phyloP scores from a whole-genome alignment of 495 filamentous ascomycete genomes.

The Aspergillus conjunctus region DNA sequence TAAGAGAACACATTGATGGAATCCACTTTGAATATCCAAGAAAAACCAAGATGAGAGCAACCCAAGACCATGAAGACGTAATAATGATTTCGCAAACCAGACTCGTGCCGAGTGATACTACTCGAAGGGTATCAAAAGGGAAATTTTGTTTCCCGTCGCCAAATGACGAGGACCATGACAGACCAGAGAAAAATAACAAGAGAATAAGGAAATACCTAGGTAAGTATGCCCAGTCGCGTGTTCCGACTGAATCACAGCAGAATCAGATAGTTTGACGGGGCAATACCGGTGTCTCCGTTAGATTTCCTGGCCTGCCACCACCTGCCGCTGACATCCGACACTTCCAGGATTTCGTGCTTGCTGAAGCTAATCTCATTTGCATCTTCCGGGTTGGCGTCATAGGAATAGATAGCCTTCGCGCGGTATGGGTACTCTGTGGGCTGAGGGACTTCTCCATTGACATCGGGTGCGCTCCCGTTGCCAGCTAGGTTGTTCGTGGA shows the following conservation, averaged over 20 bases:
- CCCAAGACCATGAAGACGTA: slow-evolving; percentile 49
- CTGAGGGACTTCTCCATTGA: slow-evolving; percentile 61
- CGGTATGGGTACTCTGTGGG: slow-evolving; percentile 95
- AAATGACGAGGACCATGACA: slow-evolving; percentile 31
- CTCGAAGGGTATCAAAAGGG: slow-evolving; percentile 54
- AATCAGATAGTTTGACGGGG: slow-evolving; percentile 97
- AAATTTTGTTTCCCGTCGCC: slow-evolving; percentile 37
- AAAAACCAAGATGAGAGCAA: slow-evolving; percentile 23
- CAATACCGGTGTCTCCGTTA: slow-evolving; percentile 94
- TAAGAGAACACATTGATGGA: slow-evolving; percentile 14
- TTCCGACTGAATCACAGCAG: slow-evolving; percentile 67
- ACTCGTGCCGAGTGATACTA: slow-evolving; percentile 44
- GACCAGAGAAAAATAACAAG: slow-evolving; percentile 29
- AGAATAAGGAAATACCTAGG: slow-evolving; percentile 25
- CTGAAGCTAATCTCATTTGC: slow-evolving; percentile 97
- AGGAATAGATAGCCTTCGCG: slow-evolving; percentile 97
- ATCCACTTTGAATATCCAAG: slow-evolving; percentile 21
- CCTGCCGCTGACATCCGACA: slow-evolving; percentile 93
- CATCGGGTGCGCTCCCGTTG: slow-evolving; percentile 36
- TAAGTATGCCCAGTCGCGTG: slow-evolving; percentile 23
- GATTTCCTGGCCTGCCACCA: slow-evolving; percentile 99
- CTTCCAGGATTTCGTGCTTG: slow-evolving; percentile 95
- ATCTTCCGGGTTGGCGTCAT: slow-evolving; percentile 97
- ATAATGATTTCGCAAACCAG: slow-evolving; percentile 42
- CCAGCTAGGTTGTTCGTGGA: slow-evolving; percentile 36